Evolutionary conservation across 2,329 filamentous ascomycete genomes (phyloP), one percentile per base, ranked within the genome.

Genomic region (Orbilia blumenaviensis): DNA sequence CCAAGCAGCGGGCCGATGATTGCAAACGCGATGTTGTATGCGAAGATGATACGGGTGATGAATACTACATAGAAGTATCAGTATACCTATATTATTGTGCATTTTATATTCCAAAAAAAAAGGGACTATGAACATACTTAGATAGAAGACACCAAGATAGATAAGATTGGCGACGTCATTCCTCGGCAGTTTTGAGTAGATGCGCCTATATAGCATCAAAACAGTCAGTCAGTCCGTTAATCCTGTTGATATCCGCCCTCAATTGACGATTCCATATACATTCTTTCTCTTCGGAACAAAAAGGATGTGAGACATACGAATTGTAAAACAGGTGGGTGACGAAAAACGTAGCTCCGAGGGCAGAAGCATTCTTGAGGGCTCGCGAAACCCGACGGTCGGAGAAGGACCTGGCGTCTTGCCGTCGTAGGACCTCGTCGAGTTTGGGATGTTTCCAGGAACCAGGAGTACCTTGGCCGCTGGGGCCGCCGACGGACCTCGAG

Each of bases 401-500:
- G 44, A 77, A 62, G 27, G 73, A 50, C 25, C 73, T 36, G 34
- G 66, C 66, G 34, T 77, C 73, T 29, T 77, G 60, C 6, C 73
- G 66, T 27, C 73, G 60, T 61, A 77, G 12, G 41, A 77, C 66
- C 41, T 77, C 73, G 23, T 77, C 73, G 61, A 71, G 69, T 56
- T 77, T 77, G 2, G 73, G 73, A 25, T 77, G 73, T 29, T 71
- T 71, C 73, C 73, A 77, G 52, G 73, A 77, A 36, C 73, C 73
- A 8, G 73, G 73, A 8, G 73, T 77, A 25, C 66, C 73, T 16
- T 64, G 66, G 34, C 60, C 46, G 18, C 52, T 71, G 21, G 52
- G 50, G n/a, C n/a, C n/a, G n/a, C n/a, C 41, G 23, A 38, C 61
- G 16, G 63, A 8, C 27, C 72, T 56, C 16, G 64, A 76, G 29